Conservation (phyloP, 306 rosid genomes). For the Cucumis cinereus region DNA sequence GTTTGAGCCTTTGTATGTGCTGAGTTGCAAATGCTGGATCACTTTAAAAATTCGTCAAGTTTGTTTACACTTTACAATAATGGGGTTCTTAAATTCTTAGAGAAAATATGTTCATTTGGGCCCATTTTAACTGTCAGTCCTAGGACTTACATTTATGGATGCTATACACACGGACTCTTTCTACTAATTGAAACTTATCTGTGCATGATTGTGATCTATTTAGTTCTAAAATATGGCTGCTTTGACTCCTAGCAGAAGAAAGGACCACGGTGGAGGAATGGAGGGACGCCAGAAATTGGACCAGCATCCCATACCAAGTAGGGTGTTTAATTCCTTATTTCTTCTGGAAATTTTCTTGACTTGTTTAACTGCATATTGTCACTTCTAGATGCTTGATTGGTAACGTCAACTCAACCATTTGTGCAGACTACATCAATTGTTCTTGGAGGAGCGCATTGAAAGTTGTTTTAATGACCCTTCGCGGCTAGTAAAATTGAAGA, state of each 20-base stretch:
- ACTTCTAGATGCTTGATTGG: slow-evolving; percentile 14
- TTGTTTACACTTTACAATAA: background rate
- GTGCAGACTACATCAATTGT: slow-evolving; percentile 75
- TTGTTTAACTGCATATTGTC: slow-evolving; percentile 11
- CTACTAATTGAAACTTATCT: background rate
- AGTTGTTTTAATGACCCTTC: slow-evolving; percentile 63
- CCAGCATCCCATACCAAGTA: slow-evolving; percentile 70
- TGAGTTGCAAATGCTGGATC: background rate
- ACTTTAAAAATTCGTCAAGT: background rate
- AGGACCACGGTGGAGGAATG: slow-evolving; percentile 52
- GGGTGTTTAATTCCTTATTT: slow-evolving; percentile 27
- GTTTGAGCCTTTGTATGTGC: background rate
- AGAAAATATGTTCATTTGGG: background rate
- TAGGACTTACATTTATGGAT: background rate
- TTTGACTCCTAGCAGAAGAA: slow-evolving; percentile 45
- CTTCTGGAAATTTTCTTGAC: slow-evolving; percentile 13
- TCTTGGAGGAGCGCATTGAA: slow-evolving; percentile 73
- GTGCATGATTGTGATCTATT: background rate
- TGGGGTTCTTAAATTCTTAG: background rate
- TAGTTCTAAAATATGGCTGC: background rate
- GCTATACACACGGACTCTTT: background rate
- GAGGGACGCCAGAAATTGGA: slow-evolving; percentile 43
- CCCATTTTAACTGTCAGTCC: background rate
- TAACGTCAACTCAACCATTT: slow-evolving; percentile 14
- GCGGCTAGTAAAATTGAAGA: slow-evolving; percentile 65